A percentile compares a stretch with the other conserved stretches of the same genome.
Evolutionary conservation across 1,284 basidiomycete species (phyloP).

Genomic region (Apiotrichum montevideense): DNA sequence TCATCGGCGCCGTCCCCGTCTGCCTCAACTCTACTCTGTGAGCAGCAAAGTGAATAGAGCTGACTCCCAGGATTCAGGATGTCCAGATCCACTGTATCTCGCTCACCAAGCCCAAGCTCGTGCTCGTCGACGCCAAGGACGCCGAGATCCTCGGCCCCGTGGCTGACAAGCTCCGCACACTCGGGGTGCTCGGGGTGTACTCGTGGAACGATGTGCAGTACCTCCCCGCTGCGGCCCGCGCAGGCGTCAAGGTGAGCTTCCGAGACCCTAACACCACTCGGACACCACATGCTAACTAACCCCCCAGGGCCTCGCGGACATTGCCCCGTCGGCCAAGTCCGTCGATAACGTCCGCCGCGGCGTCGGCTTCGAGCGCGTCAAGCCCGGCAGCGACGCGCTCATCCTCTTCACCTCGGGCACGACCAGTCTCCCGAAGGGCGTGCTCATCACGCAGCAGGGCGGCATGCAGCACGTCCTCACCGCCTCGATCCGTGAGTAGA

Average conservation of each 20-base stretch:
- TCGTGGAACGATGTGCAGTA: conserved; percentile 6
- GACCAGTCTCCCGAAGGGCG: conserved; percentile 15
- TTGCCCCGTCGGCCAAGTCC: neutral
- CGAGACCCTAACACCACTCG: neutral
- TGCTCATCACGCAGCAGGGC: conserved; percentile 14
- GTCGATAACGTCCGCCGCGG: conserved; percentile 12
- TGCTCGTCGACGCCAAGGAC: conserved; percentile 30
- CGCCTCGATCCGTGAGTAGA: conserved; percentile 5
- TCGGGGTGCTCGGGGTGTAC: conserved; percentile 8
- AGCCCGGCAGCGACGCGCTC: conserved; percentile 36
- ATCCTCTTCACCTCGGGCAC: conserved; percentile 31
- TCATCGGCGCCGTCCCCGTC: conserved; percentile 36
- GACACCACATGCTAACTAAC: neutral
- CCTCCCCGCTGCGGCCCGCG: neutral
- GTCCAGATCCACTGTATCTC: conserved; percentile 26
- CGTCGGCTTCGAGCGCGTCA: neutral
- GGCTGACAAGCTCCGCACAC: neutral
- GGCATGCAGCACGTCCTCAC: conserved; percentile 10
- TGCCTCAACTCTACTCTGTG: conserved; percentile 39
- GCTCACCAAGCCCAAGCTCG: conserved; percentile 24
- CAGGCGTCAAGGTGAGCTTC: neutral
- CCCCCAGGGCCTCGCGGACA: neutral
- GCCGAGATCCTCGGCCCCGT: conserved; percentile 21
- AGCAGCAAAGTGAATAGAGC: conserved; percentile 11
- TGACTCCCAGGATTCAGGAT: conserved; percentile 10